Evolutionary conservation across 352 stramenopile genomes (phyloP).

Genomic region (Pythium rishiriense): DNA sequence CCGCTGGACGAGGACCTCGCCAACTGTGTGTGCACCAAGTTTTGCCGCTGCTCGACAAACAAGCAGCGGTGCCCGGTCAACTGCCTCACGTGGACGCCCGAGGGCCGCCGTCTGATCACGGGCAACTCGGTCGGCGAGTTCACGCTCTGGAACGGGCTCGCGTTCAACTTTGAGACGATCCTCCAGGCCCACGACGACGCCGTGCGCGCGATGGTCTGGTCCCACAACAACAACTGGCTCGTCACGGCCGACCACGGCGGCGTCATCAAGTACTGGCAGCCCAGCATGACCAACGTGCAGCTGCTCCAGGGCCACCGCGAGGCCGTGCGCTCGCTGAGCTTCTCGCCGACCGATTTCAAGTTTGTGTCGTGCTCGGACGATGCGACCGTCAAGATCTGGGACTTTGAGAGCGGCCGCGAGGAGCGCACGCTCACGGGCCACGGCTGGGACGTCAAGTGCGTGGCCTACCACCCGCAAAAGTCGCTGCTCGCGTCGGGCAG

Average conservation of each 20-base stretch:
- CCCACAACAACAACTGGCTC: conserved; percentile 89
- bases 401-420: conserved; percentile 91
- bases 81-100: conserved; percentile 95
- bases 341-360: conserved; percentile 97
- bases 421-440: conserved; percentile 95
- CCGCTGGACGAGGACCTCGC: conserved; percentile 64
- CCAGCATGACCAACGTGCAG: conserved; percentile 89
- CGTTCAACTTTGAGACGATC: conserved; percentile 98
- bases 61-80: conserved; percentile 92
- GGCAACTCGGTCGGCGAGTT: conserved; percentile 97
- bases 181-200: conserved; percentile 90
- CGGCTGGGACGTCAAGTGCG: conserved; percentile 98
- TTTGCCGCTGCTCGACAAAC: conserved; percentile 88
- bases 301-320: conserved; percentile 84
- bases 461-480: conserved; percentile 95
- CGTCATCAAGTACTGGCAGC: conserved; percentile 93
- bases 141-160: conserved; percentile 97
- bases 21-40: conserved; percentile 85
- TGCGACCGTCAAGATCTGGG: conserved; percentile 93
- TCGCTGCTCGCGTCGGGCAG: conserved; percentile 93
- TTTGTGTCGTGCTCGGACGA: conserved; percentile 98
- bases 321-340: conserved; percentile 94
- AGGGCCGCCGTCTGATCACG: conserved; percentile 94
- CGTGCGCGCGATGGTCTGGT: conserved; percentile 90
- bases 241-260: conserved; percentile 89